Percentiles rank a stretch among this genome's conserved stretches.
phyloP scores from a whole-genome alignment of 2,329 filamentous ascomycete species.

The Coniella lustricola region DNA sequence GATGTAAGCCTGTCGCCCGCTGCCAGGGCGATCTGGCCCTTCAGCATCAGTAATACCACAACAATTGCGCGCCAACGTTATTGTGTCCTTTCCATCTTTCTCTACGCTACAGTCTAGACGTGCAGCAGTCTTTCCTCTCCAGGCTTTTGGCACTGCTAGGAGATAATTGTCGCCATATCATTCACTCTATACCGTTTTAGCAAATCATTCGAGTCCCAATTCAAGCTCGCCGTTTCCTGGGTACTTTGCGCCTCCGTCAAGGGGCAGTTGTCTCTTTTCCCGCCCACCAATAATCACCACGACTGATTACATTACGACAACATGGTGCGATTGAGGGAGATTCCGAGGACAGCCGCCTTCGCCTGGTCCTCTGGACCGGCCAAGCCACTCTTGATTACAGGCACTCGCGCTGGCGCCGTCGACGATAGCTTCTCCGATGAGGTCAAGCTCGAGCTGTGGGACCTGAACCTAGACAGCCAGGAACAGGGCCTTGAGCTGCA shows the following conservation, averaged over 20 bases:
- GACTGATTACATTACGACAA: constrained; percentile 19
- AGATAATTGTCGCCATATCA: background rate
- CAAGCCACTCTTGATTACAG: constrained; percentile 80
- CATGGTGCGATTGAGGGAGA: constrained; percentile 96
- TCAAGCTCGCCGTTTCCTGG: constrained; percentile 1
- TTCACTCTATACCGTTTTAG: constrained; percentile 8
- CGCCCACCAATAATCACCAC: background rate
- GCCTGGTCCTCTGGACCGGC: constrained; percentile 84
- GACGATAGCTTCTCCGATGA: constrained; percentile 97
- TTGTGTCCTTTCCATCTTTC: constrained; percentile 2
- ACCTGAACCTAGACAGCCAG: constrained; percentile 73
- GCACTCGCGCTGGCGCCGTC: constrained; percentile 89
- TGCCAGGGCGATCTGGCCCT: constrained; percentile 3
- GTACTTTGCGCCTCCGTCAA: constrained; percentile 8
- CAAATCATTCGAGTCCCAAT: background rate
- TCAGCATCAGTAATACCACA: background rate
- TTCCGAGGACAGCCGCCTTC: constrained; percentile 93
- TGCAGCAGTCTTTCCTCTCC: background rate
- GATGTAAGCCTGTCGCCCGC: background rate
- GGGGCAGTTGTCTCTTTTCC: constrained; percentile 3
- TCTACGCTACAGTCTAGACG: background rate
- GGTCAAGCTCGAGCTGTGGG: constrained; percentile 94
- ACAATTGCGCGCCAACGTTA: background rate
- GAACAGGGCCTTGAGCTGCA: constrained; percentile 76
- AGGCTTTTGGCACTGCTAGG: background rate